Conservation (phyloP, 441 rosid species). For the Populus hybrid region DNA sequence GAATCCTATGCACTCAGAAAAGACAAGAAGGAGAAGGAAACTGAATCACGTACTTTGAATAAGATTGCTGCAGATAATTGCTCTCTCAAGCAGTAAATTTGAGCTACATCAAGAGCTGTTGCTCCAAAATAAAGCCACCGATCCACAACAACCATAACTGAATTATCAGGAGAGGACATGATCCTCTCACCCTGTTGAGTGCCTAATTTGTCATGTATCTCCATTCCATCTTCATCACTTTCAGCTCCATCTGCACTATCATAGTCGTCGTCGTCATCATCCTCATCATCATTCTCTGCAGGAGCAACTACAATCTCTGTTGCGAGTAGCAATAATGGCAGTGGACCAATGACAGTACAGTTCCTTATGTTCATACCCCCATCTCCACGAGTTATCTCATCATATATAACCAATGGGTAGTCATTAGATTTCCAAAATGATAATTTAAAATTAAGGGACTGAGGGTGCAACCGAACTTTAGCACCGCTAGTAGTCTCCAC, state of each 20-base stretch:
- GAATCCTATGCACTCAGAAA: not conserved
- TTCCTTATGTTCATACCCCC: conserved; percentile 72
- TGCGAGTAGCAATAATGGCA: conserved; percentile 67
- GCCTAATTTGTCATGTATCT: conserved; percentile 27
- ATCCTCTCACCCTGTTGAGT: conserved; percentile 37
- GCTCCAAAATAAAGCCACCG: conserved; percentile 76
- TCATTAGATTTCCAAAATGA: conserved; percentile 37
- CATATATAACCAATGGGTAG: conserved; percentile 63
- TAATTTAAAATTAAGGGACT: conserved; percentile 55
- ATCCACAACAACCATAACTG: conserved; percentile 66
- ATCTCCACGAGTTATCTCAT: conserved; percentile 92
- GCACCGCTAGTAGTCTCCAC: conserved; percentile 80
- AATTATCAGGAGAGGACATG: conserved; percentile 77
- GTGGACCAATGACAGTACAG: conserved; percentile 63
- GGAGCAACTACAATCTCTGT: conserved; percentile 87
- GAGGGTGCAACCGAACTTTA: conserved; percentile 71
- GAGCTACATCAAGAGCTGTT: conserved; percentile 87
- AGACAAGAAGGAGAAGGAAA: not conserved
- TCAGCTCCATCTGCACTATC: conserved; percentile 42
- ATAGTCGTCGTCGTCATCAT: conserved; percentile 37
- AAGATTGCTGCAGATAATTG: conserved; percentile 68
- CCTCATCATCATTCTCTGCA: conserved; percentile 12
- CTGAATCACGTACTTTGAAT: conserved; percentile 54
- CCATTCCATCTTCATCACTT: conserved; percentile 48
- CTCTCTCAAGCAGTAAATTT: conserved; percentile 86